These are phyloP conservation scores for Daldinia sp. DNA, from an alignment of 2,329 filamentous ascomycete species.

Conservation along the genomic window DNA sequence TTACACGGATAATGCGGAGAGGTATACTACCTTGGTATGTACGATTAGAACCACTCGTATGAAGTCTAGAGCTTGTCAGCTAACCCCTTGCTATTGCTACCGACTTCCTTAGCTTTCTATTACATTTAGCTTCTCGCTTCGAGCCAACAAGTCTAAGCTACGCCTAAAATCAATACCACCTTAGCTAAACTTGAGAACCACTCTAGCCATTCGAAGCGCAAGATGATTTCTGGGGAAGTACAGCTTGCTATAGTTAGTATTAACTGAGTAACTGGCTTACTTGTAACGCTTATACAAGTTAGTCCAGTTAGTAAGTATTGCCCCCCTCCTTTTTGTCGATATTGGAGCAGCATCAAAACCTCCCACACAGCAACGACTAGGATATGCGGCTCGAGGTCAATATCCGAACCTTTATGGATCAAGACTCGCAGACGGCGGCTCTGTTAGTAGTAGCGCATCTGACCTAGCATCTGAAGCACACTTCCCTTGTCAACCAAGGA, in stretches of 20 bases:
- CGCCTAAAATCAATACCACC: neutral
- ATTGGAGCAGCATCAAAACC: neutral
- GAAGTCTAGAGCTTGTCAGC: constrained; percentile 4
- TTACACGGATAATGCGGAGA: constrained; percentile 12
- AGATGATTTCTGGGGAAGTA: neutral
- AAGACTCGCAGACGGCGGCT: constrained; percentile 25
- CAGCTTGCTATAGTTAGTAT: neutral
- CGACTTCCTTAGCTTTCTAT: constrained; percentile 7
- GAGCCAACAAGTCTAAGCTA: neutral
- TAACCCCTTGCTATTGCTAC: neutral
- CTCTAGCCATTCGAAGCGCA: neutral
- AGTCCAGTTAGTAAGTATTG: neutral
- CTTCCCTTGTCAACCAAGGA: constrained; percentile 6
- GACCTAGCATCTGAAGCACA: constrained; percentile 25
- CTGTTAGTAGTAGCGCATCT: constrained; percentile 16
- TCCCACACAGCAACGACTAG: neutral
- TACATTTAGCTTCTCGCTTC: neutral
- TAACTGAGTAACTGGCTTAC: too few species aligned
- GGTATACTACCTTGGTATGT: constrained; percentile 5
- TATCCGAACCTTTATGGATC: constrained; percentile 9
- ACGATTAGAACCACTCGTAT: constrained; percentile 1
- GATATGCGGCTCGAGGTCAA: constrained; percentile 3
- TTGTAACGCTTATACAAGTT: too few species aligned
- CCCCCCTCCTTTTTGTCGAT: neutral
- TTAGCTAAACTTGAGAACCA: neutral